Percentiles rank a stretch among this genome's conserved stretches.
Conservation (phyloP, 495 filamentous ascomycete genomes). For the Hypoxylon crocopeplum region DNA sequence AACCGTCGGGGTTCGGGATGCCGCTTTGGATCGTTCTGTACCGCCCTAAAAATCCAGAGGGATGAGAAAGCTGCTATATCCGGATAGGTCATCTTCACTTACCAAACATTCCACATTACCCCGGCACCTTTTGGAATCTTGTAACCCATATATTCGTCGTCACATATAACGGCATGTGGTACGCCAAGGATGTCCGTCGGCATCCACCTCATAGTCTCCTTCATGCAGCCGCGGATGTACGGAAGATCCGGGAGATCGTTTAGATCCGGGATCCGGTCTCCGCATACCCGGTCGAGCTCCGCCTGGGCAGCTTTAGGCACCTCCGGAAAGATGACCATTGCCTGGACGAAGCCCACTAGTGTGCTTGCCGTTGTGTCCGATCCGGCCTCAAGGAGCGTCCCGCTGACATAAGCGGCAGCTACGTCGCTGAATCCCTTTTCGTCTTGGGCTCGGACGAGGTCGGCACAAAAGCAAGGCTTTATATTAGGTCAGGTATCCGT, state of each 20-base stretch:
- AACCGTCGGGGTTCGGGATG: conserved; percentile 54
- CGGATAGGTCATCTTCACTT: conserved; percentile 1
- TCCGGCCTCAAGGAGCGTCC: conserved; percentile 63
- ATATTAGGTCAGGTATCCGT: background rate
- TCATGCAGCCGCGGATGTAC: conserved; percentile 56
- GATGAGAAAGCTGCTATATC: conserved; percentile 1
- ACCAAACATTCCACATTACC: conserved; percentile 47
- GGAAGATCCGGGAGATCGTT: conserved; percentile 56
- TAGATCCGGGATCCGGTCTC: conserved; percentile 56
- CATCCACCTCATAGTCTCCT: conserved; percentile 63
- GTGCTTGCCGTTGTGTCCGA: conserved; percentile 61
- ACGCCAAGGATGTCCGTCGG: conserved; percentile 60
- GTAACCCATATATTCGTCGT: conserved; percentile 52
- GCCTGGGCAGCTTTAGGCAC: conserved; percentile 58
- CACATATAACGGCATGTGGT: conserved; percentile 56
- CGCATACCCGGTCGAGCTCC: conserved; percentile 61
- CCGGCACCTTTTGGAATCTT: conserved; percentile 46
- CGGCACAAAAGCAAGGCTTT: conserved; percentile 49
- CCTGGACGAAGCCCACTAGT: conserved; percentile 66
- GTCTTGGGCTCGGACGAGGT: conserved; percentile 48
- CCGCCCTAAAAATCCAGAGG: conserved; percentile 39
- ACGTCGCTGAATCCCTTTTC: conserved; percentile 49
- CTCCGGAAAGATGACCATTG: conserved; percentile 60
- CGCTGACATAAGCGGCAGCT: conserved; percentile 53
- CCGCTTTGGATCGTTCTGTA: conserved; percentile 49